Percentiles rank a stretch among this genome's conserved stretches.
Conservation (phyloP, 345 rosid genomes). For the Sapria himalayana region DNA sequence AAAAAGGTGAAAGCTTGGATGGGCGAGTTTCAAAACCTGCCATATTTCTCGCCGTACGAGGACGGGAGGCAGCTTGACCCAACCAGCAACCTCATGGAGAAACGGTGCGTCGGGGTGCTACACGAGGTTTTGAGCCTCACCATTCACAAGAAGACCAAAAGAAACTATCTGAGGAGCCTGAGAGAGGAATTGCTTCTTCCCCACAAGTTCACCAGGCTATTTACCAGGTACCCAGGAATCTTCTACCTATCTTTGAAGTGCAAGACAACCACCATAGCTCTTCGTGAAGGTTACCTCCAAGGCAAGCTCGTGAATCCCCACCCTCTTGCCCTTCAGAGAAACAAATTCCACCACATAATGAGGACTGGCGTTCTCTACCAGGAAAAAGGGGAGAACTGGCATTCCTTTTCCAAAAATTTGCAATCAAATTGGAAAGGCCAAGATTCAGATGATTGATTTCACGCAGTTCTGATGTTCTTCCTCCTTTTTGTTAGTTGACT, state of each 20-base stretch:
- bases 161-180: slow-evolving; percentile 81
- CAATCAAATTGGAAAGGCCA: too few species aligned
- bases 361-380: slow-evolving; percentile 73
- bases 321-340: slow-evolving; percentile 51
- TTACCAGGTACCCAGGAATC: slow-evolving; percentile 84
- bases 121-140: slow-evolving; percentile 82
- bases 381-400: slow-evolving; percentile 36
- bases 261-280: slow-evolving; percentile 73
- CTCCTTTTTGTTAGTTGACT: too few species aligned
- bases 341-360: slow-evolving; percentile 72
- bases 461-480: too few species aligned
- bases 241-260: slow-evolving; percentile 88
- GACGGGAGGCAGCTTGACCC: slow-evolving; percentile 57
- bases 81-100: slow-evolving; percentile 83
- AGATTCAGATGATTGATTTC: too few species aligned
- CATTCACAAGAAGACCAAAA: slow-evolving; percentile 85
- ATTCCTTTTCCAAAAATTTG: too few species aligned
- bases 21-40: slow-evolving; percentile 92
- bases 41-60: slow-evolving; percentile 84
- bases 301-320: slow-evolving; percentile 70
- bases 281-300: slow-evolving; percentile 65
- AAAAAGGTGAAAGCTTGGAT: slow-evolving; percentile 87
- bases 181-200: slow-evolving; percentile 71
- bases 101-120: slow-evolving; percentile 75
- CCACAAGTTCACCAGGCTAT: slow-evolving; percentile 66